These are phyloP conservation scores for Nitzschia sp. DNA, from an alignment of 108 stramenopile genomes.

Conservation along the genomic window DNA sequence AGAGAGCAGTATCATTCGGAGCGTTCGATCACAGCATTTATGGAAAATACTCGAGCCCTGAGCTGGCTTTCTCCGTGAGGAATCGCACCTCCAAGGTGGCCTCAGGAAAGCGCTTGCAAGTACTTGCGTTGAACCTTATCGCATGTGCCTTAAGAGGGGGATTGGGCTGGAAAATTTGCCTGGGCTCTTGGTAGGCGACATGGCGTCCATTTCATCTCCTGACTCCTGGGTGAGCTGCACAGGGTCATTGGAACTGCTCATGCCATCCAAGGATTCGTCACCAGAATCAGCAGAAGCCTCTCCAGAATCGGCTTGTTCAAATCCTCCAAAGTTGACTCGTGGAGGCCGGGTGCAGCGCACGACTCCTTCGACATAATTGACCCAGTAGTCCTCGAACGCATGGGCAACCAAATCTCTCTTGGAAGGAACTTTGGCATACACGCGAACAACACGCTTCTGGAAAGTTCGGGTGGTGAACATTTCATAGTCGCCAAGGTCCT, in stretches of 20 bases:
- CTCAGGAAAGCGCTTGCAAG: too few species aligned
- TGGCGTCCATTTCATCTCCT: slow-evolving; percentile 19
- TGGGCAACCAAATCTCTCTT: slow-evolving; percentile 45
- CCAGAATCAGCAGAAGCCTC: slow-evolving; percentile 8
- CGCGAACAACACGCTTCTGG: slow-evolving; percentile 43
- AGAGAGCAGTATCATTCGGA: too few species aligned
- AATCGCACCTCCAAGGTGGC: too few species aligned
- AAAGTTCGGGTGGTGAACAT: slow-evolving; percentile 35
- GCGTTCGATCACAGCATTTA: too few species aligned
- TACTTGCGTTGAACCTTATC: too few species aligned
- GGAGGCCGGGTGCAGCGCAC: background rate
- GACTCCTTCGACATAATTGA: slow-evolving; percentile 4
- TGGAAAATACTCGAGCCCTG: too few species aligned
- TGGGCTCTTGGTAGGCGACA: slow-evolving; percentile 4
- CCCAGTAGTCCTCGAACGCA: slow-evolving; percentile 41
- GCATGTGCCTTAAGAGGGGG: too few species aligned
- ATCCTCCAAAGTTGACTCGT: background rate
- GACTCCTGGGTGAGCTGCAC: slow-evolving; percentile 39
- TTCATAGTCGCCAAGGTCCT: slow-evolving; percentile 24
- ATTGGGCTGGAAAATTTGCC: too few species aligned
- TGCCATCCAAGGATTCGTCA: slow-evolving; percentile 5
- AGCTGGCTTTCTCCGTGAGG: too few species aligned
- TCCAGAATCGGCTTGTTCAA: background rate
- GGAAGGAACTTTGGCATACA: slow-evolving; percentile 44
- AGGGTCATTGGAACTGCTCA: background rate